Evolutionary conservation across 805 yeast species (phyloP).

Genomic region (Isabelozyma heimii): DNA sequence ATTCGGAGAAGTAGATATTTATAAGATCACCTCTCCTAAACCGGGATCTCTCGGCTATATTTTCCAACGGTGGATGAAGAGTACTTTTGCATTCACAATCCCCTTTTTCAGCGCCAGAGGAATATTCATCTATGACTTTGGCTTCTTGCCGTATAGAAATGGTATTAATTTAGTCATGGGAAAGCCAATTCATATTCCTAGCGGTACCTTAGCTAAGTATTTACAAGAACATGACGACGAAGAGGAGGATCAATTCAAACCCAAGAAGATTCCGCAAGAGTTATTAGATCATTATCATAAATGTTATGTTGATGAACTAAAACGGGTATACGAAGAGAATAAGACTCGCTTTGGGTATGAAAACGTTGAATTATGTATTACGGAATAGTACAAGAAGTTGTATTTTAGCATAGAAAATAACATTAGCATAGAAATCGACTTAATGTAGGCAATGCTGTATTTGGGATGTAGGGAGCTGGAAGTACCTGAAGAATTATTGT

Average conservation of each 20-base stretch:
- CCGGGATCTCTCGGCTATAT: conserved; percentile 46
- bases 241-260: conserved; percentile 6
- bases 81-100: conserved; percentile 72
- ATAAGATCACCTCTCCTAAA: conserved; percentile 40
- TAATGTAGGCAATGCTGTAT: too few species aligned
- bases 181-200: conserved; percentile 59
- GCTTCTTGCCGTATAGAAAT: conserved; percentile 80
- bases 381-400: conserved; percentile 30
- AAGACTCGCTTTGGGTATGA: conserved; percentile 53
- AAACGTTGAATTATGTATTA: conserved; percentile 46
- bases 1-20: conserved; percentile 80
- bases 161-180: conserved; percentile 79
- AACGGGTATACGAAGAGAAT: conserved; percentile 63
- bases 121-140: conserved; percentile 87
- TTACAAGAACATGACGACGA: conserved; percentile 15
- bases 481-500: too few species aligned
- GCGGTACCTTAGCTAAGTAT: conserved; percentile 29
- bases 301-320: conserved; percentile 62
- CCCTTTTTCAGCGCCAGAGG: conserved; percentile 94
- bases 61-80: conserved; percentile 72
- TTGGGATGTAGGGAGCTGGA: too few species aligned
- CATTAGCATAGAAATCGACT: background rate
- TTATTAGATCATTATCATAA: conserved; percentile 68
- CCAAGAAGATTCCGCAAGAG: conserved; percentile 33
- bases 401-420: too few species aligned